Evolutionary conservation across 2,329 filamentous ascomycete genomes (phyloP).

Genomic region (Fusarium nelsonii): DNA sequence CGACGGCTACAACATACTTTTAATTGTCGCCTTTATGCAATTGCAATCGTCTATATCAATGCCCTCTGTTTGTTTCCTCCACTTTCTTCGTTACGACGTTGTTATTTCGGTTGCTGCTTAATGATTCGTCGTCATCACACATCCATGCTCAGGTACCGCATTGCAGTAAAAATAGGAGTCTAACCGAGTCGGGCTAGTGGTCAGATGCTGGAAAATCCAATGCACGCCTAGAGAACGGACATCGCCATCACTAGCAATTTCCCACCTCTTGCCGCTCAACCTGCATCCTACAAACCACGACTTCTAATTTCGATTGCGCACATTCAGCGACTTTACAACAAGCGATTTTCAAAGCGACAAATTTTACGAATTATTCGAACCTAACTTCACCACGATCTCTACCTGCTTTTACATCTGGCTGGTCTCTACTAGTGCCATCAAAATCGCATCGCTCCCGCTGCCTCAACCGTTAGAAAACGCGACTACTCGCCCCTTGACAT

Average conservation of each 20-base stretch:
- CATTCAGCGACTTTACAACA: conserved; percentile 14
- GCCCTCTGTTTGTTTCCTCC: background rate
- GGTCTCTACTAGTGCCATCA: conserved; percentile 4
- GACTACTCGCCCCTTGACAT: conserved; percentile 45
- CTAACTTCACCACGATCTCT: conserved; percentile 1
- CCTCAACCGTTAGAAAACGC: conserved; percentile 31
- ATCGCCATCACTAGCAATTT: conserved; percentile 55
- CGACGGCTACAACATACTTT: background rate
- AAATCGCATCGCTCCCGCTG: conserved; percentile 14
- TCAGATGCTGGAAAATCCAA: conserved; percentile 34
- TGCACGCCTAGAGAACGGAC: conserved; percentile 44
- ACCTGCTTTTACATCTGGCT: conserved; percentile 5
- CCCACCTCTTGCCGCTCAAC: conserved; percentile 45
- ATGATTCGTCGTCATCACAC: conserved; percentile 31
- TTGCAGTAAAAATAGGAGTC: conserved; percentile 29
- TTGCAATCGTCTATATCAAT: background rate
- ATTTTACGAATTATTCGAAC: conserved; percentile 12
- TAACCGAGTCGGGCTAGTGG: conserved; percentile 44
- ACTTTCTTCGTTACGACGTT: conserved; percentile 12
- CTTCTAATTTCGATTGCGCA: conserved; percentile 26
- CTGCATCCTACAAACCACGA: conserved; percentile 40
- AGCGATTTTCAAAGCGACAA: conserved; percentile 20
- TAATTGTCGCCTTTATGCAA: conserved; percentile 5
- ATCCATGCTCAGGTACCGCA: conserved; percentile 46
- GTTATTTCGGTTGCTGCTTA: conserved; percentile 15